phyloP scores from a whole-genome alignment of 306 rosid genomes.

The Vigna unguiculata region DNA sequence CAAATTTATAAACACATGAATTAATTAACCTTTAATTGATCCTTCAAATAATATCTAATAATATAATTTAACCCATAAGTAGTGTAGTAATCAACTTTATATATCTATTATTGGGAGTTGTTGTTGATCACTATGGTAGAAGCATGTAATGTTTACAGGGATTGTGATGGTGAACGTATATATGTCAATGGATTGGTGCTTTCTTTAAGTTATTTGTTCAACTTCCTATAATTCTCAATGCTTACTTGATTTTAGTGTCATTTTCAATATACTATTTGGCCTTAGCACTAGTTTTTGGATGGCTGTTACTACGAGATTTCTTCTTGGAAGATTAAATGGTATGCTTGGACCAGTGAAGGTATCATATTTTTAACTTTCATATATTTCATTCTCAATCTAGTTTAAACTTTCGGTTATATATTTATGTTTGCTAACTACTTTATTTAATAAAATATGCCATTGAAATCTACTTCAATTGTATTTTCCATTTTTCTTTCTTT shows the following conservation, averaged over 20 bases:
- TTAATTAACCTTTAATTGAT: too few relatives aligned
- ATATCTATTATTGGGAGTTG: constrained; percentile 82
- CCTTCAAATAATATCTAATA: too few relatives aligned
- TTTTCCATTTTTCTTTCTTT: too few relatives aligned
- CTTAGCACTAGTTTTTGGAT: constrained; percentile 90
- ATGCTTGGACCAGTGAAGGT: constrained; percentile 92
- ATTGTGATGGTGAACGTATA: constrained; percentile 57
- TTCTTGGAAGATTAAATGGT: constrained; percentile 86
- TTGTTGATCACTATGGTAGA: constrained; percentile 91
- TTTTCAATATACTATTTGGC: constrained; percentile 88
- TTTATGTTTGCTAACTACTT: constrained; percentile 29
- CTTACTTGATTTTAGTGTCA: constrained; percentile 58
- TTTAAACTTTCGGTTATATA: neutral
- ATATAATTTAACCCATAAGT: too few relatives aligned
- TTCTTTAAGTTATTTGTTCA: constrained; percentile 17
- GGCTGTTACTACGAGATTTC: constrained; percentile 78
- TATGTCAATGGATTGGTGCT: neutral
- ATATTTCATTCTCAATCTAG: neutral
- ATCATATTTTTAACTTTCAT: neutral
- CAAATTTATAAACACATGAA: too few relatives aligned
- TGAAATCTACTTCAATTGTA: too few relatives aligned
- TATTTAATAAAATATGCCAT: too few relatives aligned
- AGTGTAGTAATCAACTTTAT: too few relatives aligned
- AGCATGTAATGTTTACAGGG: constrained; percentile 72
- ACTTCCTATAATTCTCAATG: neutral